Evolutionary conservation across 2,329 filamentous ascomycete genomes (phyloP).

Genomic region (Pezicula carpinea): DNA sequence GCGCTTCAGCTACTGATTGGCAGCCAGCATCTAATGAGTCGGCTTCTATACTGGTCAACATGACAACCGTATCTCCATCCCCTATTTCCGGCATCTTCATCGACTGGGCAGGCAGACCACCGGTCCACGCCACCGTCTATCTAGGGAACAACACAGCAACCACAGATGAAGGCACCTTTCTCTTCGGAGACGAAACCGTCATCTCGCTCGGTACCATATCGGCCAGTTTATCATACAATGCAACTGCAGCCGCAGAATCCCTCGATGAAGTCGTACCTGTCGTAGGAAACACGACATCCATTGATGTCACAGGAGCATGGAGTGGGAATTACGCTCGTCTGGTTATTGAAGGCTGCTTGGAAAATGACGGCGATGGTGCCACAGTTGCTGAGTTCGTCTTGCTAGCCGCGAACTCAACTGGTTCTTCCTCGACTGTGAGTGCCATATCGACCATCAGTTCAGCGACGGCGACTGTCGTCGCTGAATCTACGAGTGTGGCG

Average conservation of each 20-base stretch:
- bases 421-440: neutral
- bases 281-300: slow-evolving; percentile 24
- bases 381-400: slow-evolving; percentile 49
- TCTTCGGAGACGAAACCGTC: slow-evolving; percentile 10
- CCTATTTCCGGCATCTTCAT: slow-evolving; percentile 47
- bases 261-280: slow-evolving; percentile 20
- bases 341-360: slow-evolving; percentile 42
- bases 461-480: neutral
- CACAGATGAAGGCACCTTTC: slow-evolving; percentile 10
- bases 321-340: slow-evolving; percentile 31
- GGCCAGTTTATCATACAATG: slow-evolving; percentile 23
- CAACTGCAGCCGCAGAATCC: slow-evolving; percentile 2
- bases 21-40: slow-evolving; percentile 51
- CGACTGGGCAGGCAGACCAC: slow-evolving; percentile 56
- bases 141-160: slow-evolving; percentile 39
- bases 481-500: neutral
- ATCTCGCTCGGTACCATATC: slow-evolving; percentile 17
- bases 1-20: slow-evolving; percentile 62
- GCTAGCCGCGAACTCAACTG: slow-evolving; percentile 11
- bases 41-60: slow-evolving; percentile 51
- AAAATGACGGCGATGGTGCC: slow-evolving; percentile 36
- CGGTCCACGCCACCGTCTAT: slow-evolving; percentile 46
- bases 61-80: slow-evolving; percentile 32
- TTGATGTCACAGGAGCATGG: slow-evolving; percentile 24
- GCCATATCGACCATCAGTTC: neutral